These are phyloP conservation scores for Pseudogymnoascus sp. DNA, from an alignment of 2,329 filamentous ascomycete species.

Conservation along the genomic window DNA sequence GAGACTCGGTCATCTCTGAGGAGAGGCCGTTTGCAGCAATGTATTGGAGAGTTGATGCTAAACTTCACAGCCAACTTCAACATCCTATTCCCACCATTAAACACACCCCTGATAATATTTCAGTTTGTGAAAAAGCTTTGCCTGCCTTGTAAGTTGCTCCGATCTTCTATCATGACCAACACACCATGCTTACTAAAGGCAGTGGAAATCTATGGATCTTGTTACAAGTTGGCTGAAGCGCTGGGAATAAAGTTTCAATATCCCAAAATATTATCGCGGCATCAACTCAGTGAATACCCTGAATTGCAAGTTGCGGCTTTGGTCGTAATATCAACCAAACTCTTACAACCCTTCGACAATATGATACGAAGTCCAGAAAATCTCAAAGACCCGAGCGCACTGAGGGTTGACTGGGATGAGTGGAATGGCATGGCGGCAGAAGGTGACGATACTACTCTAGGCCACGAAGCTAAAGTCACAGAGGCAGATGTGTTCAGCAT, in stretches of 20 bases:
- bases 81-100: constrained; percentile 65
- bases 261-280: constrained; percentile 31
- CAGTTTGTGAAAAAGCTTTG: constrained; percentile 63
- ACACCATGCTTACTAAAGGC: constrained; percentile 21
- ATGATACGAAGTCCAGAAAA: constrained; percentile 41
- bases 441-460: constrained; percentile 32
- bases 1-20: constrained; percentile 41
- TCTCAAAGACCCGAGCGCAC: constrained; percentile 45
- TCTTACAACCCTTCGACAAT: constrained; percentile 67
- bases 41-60: constrained; percentile 51
- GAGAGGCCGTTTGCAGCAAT: constrained; percentile 53
- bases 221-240: constrained; percentile 40
- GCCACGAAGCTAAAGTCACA: constrained; percentile 44
- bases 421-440: constrained; percentile 51
- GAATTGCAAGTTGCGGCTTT: constrained; percentile 66
- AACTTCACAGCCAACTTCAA: constrained; percentile 61
- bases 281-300: constrained; percentile 40
- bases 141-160: constrained; percentile 54
- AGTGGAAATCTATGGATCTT: constrained; percentile 58
- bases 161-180: neutral
- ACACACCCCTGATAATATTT: constrained; percentile 58
- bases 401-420: constrained; percentile 61
- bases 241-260: constrained; percentile 48
- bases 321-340: constrained; percentile 67
- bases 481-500: constrained; percentile 57